phyloP scores from a whole-genome alignment of 177 flowering plant genomes.

The Tripterygium wilfordii region DNA sequence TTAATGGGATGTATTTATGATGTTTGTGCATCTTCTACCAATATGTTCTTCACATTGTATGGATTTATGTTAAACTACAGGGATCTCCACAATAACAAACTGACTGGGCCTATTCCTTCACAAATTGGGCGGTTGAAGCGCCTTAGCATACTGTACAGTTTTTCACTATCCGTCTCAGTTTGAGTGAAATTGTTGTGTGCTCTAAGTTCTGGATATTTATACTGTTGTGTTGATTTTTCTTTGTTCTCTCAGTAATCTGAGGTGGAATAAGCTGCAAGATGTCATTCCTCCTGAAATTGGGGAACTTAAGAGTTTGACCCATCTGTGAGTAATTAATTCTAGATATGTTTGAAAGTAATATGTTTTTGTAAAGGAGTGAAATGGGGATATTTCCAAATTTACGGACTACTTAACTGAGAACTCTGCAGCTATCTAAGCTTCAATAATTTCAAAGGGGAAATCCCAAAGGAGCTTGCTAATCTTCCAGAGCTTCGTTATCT shows the following conservation, averaged over 20 bases:
- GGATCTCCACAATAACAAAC: constrained; percentile 97
- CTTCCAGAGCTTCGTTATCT: constrained; percentile 91
- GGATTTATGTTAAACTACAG: constrained; percentile 24
- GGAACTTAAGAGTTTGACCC: constrained; percentile 78
- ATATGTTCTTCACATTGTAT: too few relatives aligned
- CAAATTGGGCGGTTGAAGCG: constrained; percentile 90
- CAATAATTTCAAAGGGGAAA: constrained; percentile 92
- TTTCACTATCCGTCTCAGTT: constrained; percentile 1
- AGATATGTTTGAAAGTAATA: too few relatives aligned
- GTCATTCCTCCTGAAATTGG: constrained; percentile 95
- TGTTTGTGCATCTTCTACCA: too few relatives aligned
- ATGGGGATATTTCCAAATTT: too few relatives aligned
- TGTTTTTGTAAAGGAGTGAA: too few relatives aligned
- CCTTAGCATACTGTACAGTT: constrained; percentile 66
- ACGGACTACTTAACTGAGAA: too few relatives aligned
- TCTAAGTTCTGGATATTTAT: not conserved
- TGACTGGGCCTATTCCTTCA: constrained; percentile 96
- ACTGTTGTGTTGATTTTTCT: constrained; percentile 2
- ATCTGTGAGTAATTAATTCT: constrained; percentile 74
- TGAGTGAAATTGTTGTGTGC: not conserved
- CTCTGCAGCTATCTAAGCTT: constrained; percentile 83
- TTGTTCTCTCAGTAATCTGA: constrained; percentile 53
- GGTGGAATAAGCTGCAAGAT: constrained; percentile 98
- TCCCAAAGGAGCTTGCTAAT: constrained; percentile 90
- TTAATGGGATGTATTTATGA: not conserved